Base-by-base conservation (phyloP, 768 basidiomycete genomes). In the Mycena floridula region DNA sequence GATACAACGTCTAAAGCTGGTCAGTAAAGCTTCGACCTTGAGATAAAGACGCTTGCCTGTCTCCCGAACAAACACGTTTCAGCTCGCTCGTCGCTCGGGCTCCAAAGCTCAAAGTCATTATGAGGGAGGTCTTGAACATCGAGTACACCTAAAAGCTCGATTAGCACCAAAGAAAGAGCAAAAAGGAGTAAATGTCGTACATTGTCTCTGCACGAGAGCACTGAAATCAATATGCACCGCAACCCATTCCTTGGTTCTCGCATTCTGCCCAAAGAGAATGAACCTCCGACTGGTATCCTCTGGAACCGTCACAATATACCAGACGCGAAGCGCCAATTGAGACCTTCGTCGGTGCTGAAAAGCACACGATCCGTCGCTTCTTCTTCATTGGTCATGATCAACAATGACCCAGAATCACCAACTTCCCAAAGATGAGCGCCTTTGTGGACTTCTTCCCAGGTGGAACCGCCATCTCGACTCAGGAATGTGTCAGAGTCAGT, bases 391-490 rank as follows among this genome's bases (percentile, higher is more conserved):
- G 81, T 91, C 68, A 99, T 85, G 53, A 99, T 70, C 26, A 98
- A 73, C 46, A 99, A 73, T 1, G 94, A 93, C 4, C 96, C 96
- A 0, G 91, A 95, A 66, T 98, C 96, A 23, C 95, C 95, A 55
- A 95, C 98, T 60, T 94, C 93, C 91, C 91, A 99, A 28, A 97
- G 73, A 58, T 98, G 88, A 0, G 96, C 95, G 52, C 95, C 94
- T 60, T 99, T 99, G 70, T 93, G 93, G 1, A 99, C 85, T 66
- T 99, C 96, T 60, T 96, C 82, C 96, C 96, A 99, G 0, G 89
- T 92, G 65, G 95, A 96, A 7, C 96, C 96, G 2, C 82, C 96
- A 54, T 99, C 90, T 4, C 96, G 89, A 44, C 89, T 91, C 32
- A 98, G 75, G 83, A 96, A 97, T 2, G 93, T 96, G 60, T 97